phyloP scores from a whole-genome alignment of 352 stramenopile genomes.

The Elongisporangium undulatum region DNA sequence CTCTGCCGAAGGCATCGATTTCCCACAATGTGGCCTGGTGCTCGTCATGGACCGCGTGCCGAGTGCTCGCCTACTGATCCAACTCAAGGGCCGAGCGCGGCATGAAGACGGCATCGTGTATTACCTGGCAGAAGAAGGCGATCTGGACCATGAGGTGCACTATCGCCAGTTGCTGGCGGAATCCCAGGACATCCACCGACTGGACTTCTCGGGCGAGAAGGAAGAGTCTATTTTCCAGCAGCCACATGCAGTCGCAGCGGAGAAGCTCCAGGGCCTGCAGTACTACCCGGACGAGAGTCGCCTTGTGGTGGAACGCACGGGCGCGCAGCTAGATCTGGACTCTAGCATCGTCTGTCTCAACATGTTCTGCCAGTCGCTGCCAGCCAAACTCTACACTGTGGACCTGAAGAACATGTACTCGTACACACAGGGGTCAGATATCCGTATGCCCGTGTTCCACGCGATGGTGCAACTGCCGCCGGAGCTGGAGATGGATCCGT shows the following conservation, averaged over 20 bases:
- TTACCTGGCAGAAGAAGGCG: conserved; percentile 56
- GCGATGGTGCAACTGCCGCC: conserved; percentile 42
- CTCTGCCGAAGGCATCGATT: conserved; percentile 76
- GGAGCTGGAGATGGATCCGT: conserved; percentile 40
- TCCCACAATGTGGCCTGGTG: conserved; percentile 67
- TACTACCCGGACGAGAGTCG: conserved; percentile 21
- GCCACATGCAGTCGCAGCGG: conserved; percentile 41
- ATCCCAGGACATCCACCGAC: conserved; percentile 42
- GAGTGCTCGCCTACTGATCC: conserved; percentile 60
- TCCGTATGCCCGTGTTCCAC: conserved; percentile 36
- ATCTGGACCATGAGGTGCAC: conserved; percentile 37
- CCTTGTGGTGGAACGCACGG: conserved; percentile 45
- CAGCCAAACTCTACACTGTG: conserved; percentile 41
- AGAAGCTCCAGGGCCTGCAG: conserved; percentile 23
- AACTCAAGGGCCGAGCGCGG: conserved; percentile 65
- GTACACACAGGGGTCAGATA: conserved; percentile 16
- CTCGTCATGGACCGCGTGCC: conserved; percentile 54
- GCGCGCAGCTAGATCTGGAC: conserved; percentile 68
- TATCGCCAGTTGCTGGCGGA: conserved; percentile 42
- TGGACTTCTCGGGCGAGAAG: conserved; percentile 71
- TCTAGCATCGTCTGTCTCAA: conserved; percentile 71
- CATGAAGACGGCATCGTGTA: conserved; percentile 76
- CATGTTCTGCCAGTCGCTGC: conserved; percentile 75
- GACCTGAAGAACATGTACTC: conserved; percentile 55
- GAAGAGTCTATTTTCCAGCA: conserved; percentile 48